phyloP scores from a whole-genome alignment of 768 basidiomycete genomes.

The Mrakia hoshinonis region DNA sequence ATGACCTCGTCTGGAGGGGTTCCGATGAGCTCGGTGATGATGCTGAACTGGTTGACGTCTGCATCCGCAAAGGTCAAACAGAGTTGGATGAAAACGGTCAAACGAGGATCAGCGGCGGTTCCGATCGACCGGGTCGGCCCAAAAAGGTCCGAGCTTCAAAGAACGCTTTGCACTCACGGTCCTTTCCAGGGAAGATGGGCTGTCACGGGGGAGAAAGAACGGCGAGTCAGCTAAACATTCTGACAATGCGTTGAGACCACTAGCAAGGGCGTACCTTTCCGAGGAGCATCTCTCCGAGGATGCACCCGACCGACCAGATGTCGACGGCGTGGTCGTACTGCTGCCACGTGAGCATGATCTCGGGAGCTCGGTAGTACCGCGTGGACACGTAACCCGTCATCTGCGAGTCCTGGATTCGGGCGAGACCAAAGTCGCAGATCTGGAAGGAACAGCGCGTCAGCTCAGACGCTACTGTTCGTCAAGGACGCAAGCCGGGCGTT shows the following conservation, averaged over 20 bases:
- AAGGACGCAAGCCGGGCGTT: too few relatives aligned
- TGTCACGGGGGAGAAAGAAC: background rate
- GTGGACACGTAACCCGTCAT: constrained; percentile 99
- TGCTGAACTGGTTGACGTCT: constrained; percentile 99
- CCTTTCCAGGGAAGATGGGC: constrained; percentile 97
- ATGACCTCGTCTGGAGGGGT: constrained; percentile 99
- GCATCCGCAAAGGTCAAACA: background rate
- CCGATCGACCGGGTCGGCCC: too few relatives aligned
- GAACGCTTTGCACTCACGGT: constrained; percentile 59
- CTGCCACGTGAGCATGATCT: constrained; percentile 99
- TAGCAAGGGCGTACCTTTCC: constrained; percentile 52
- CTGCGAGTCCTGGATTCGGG: constrained; percentile 97
- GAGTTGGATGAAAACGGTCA: background rate
- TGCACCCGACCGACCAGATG: constrained; percentile 98
- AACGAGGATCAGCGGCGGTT: too few relatives aligned
- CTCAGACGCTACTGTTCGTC: background rate
- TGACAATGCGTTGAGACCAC: too few relatives aligned
- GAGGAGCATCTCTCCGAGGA: constrained; percentile 99
- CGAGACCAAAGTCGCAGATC: constrained; percentile 99
- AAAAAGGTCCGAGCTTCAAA: too few relatives aligned
- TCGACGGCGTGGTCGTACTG: constrained; percentile 99
- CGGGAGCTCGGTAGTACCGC: constrained; percentile 95
- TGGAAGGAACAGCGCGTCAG: constrained; percentile 38
- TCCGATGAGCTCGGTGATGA: constrained; percentile 94
- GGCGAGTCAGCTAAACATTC: background rate